Evolutionary conservation across 257 asterid species (phyloP).

Genomic region (Nicotiana noctiflora): DNA sequence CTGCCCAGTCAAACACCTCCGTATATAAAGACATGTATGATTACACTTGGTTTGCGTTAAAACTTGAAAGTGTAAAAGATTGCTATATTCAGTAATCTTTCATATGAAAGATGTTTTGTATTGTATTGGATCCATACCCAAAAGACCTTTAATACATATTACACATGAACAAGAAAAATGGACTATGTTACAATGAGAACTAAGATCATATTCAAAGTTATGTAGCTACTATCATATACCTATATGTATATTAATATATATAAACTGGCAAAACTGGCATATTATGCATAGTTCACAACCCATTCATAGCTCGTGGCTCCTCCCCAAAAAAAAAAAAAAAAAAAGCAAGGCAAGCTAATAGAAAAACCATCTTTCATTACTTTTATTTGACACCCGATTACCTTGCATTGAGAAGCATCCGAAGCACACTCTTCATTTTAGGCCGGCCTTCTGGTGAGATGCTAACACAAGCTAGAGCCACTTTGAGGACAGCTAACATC

Average conservation of each 20-base stretch:
- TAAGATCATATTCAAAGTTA: not conserved
- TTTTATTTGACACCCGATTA: slow-evolving; percentile 18
- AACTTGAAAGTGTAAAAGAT: too few species aligned
- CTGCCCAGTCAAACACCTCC: too few species aligned
- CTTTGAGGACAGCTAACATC: slow-evolving; percentile 72
- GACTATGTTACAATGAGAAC: not conserved
- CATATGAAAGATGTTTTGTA: not conserved
- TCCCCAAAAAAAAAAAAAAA: not conserved
- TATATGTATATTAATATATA: not conserved
- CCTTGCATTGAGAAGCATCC: slow-evolving; percentile 75
- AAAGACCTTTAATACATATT: not conserved
- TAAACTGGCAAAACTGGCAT: slow-evolving; percentile 7
- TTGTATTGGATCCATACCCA: not conserved
- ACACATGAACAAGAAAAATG: not conserved
- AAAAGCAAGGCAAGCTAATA: not conserved
- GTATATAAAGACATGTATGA: too few species aligned
- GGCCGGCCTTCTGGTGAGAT: slow-evolving; percentile 68
- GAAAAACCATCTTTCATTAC: not conserved
- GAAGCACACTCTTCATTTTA: slow-evolving; percentile 74
- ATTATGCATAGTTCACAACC: not conserved
- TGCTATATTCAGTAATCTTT: not conserved
- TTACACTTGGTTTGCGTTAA: too few species aligned
- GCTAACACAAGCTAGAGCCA: slow-evolving; percentile 69
- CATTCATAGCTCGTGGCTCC: not conserved
- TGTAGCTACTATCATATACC: slow-evolving; percentile 1